Percentiles rank a stretch among this genome's conserved stretches.
phyloP scores from a whole-genome alignment of 306 rosid genomes.

The Rosa multiflora region DNA sequence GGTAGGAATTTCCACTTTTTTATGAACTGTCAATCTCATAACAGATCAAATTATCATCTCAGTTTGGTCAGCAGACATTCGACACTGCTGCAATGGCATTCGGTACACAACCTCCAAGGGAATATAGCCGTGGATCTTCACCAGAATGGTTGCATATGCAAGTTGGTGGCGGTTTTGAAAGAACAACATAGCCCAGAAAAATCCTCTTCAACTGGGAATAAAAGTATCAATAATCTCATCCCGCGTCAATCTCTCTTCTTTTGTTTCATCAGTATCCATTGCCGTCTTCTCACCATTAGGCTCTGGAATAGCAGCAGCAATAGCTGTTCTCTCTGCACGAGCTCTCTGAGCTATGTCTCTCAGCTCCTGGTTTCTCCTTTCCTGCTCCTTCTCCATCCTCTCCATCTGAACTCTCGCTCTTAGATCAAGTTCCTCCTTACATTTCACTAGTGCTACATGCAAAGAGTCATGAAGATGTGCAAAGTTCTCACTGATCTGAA shows the following conservation, averaged over 20 bases:
- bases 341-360: not conserved
- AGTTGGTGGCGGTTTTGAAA: conserved; percentile 81
- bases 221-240: conserved; percentile 33
- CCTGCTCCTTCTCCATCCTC: conserved; percentile 45
- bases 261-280: conserved; percentile 29
- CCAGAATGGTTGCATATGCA: conserved; percentile 98
- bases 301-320: not conserved
- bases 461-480: conserved; percentile 69
- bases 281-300: conserved; percentile 3
- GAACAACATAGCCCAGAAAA: conserved; percentile 53
- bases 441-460: conserved; percentile 57
- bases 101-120: conserved; percentile 68
- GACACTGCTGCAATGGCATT: conserved; percentile 59
- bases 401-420: conserved; percentile 74
- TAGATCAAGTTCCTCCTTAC: conserved; percentile 67
- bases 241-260: not conserved
- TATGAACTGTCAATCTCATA: conserved; percentile 21
- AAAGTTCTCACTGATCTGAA: conserved; percentile 69
- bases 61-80: conserved; percentile 73
- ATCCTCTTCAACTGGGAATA: conserved; percentile 39
- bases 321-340: not conserved
- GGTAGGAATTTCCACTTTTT: conserved; percentile 5
- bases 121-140: conserved; percentile 68
- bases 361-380: not conserved
- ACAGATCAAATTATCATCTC: conserved; percentile 38